Conservation (phyloP, 1,284 basidiomycete genomes). For the Rhizoctonia solani region DNA sequence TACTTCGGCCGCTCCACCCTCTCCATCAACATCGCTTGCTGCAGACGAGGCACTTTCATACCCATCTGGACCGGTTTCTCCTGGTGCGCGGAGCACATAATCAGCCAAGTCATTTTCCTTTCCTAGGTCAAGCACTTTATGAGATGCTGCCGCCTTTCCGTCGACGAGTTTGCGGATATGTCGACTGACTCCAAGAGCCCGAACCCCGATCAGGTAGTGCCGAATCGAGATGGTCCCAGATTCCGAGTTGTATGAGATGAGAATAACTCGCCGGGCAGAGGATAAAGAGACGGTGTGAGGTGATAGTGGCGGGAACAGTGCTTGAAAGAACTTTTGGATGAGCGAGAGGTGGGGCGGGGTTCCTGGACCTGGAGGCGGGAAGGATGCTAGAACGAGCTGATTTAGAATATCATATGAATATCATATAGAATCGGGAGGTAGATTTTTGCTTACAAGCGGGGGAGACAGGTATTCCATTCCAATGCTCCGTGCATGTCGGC, state of each 20-base stretch:
- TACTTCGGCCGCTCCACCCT: conserved; percentile 74
- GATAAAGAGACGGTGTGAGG: conserved; percentile 79
- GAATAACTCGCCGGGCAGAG: conserved; percentile 86
- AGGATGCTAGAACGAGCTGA: conserved; percentile 75
- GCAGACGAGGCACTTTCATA: conserved; percentile 78
- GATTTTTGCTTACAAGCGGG: conserved; percentile 66
- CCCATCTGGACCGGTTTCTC: conserved; percentile 63
- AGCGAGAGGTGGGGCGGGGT: conserved; percentile 72
- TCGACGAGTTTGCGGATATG: conserved; percentile 90
- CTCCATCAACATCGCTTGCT: conserved; percentile 78
- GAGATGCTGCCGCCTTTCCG: conserved; percentile 52
- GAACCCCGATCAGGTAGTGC: conserved; percentile 94
- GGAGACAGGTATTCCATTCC: conserved; percentile 86
- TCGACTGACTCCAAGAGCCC: conserved; percentile 91
- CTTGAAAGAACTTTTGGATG: conserved; percentile 85
- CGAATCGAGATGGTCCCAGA: conserved; percentile 89
- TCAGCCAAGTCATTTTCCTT: conserved; percentile 94
- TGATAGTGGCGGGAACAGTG: conserved; percentile 83
- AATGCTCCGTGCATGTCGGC: conserved; percentile 70
- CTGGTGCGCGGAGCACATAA: conserved; percentile 79
- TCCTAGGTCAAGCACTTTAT: conserved; percentile 74
- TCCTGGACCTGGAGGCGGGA: conserved; percentile 69
- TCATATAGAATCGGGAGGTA: not conserved
- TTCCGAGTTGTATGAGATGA: conserved; percentile 88
- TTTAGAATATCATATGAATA: not conserved